Percentiles rank a stretch among this genome's conserved stretches.
phyloP scores from a whole-genome alignment of 805 yeast genomes.

The Teunomyces funiuensis region DNA sequence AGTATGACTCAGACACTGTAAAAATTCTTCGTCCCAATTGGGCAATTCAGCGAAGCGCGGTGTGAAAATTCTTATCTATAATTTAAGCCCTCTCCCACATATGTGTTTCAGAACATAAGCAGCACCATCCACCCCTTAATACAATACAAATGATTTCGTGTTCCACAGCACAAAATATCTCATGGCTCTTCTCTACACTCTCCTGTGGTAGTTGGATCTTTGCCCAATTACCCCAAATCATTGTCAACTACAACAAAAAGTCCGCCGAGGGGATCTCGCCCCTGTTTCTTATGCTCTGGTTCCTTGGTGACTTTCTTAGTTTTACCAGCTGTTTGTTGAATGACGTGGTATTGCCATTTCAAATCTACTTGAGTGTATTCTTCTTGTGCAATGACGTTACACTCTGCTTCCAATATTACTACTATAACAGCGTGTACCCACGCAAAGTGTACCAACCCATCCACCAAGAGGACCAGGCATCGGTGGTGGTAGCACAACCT shows the following conservation, averaged over 20 bases:
- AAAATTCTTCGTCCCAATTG: neutral
- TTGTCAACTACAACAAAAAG: constrained; percentile 54
- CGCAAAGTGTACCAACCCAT: constrained; percentile 8
- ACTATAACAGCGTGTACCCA: constrained; percentile 40
- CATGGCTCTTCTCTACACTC: constrained; percentile 18
- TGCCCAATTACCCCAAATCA: constrained; percentile 73
- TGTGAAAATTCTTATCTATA: constrained; percentile 4
- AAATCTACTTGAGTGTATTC: constrained; percentile 39
- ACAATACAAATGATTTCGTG: constrained; percentile 4
- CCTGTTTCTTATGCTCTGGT: constrained; percentile 61
- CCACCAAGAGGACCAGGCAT: neutral
- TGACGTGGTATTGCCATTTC: constrained; percentile 38
- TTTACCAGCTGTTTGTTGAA: constrained; percentile 40
- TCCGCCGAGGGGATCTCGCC: constrained; percentile 70
- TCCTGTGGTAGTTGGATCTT: constrained; percentile 65
- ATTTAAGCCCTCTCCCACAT: neutral
- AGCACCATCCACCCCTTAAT: too few species aligned
- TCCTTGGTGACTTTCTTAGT: constrained; percentile 49
- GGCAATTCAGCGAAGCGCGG: constrained; percentile 5
- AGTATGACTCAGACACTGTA: neutral
- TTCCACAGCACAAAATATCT: constrained; percentile 8
- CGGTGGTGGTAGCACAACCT: neutral
- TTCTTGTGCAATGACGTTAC: constrained; percentile 39
- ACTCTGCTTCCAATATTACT: constrained; percentile 42
- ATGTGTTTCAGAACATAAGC: neutral